phyloP scores from a whole-genome alignment of 768 basidiomycete genomes.

The Lanmaoa pseudosensibilis region DNA sequence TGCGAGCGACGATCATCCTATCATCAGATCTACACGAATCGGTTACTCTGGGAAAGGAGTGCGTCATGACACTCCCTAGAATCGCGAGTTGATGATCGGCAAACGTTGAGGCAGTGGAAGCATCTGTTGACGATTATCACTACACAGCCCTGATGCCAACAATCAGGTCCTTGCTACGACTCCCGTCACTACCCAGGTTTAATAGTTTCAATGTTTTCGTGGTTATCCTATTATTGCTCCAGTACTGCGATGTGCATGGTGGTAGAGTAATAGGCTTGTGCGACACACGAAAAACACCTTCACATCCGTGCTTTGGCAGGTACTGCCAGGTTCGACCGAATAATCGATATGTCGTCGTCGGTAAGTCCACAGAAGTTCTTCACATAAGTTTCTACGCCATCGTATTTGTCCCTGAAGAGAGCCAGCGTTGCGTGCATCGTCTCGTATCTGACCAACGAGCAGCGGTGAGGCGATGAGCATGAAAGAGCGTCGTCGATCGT shows the following conservation, averaged over 20 bases:
- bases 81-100: background rate
- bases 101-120: background rate
- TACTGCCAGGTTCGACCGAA: constrained; percentile 58
- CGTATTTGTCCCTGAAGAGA: constrained; percentile 62
- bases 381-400: constrained; percentile 65
- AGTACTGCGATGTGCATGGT: background rate
- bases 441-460: constrained; percentile 47
- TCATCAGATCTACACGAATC: background rate
- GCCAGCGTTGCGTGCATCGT: constrained; percentile 75
- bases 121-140: background rate
- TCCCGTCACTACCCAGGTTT: background rate
- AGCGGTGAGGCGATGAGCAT: background rate
- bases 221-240: constrained; percentile 1
- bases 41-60: background rate
- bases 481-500: background rate
- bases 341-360: constrained; percentile 59
- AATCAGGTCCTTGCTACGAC: background rate
- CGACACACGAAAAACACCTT: background rate
- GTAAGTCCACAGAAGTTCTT: constrained; percentile 55
- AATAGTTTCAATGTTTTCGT: background rate
- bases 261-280: background rate
- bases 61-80: background rate
- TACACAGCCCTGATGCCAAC: background rate
- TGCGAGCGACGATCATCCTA: background rate
- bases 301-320: constrained; percentile 33